Conservation (phyloP, 257 asterid genomes). For the Coffea eugenioides region DNA sequence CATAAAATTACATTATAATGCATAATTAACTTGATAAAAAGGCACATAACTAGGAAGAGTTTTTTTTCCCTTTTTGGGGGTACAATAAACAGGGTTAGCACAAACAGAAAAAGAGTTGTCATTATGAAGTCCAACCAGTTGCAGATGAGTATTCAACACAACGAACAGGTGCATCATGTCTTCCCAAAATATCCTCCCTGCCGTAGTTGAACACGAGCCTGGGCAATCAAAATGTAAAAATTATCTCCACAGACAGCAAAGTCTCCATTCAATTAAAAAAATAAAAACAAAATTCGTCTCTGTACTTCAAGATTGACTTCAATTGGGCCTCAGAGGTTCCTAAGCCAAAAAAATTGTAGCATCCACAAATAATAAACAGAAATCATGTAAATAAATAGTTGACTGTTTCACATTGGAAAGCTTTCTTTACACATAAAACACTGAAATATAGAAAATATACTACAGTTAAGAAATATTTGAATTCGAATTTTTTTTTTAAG, state of each 20-base stretch:
- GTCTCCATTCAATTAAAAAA: not conserved
- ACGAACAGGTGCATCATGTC: constrained; percentile 79
- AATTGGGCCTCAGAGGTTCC: not conserved
- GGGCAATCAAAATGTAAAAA: constrained; percentile 9
- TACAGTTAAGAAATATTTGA: not conserved
- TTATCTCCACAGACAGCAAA: not conserved
- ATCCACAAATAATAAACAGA: not conserved
- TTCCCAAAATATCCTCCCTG: constrained; percentile 70
- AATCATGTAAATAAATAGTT: not conserved
- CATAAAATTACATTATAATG: not conserved
- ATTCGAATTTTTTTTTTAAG: not conserved
- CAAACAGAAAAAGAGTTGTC: not conserved
- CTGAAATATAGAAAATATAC: not conserved
- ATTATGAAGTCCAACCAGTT: constrained; percentile 52
- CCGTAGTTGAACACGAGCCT: constrained; percentile 71
- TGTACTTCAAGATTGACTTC: not conserved
- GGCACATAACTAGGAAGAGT: not conserved
- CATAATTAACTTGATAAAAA: not conserved
- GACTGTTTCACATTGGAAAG: not conserved
- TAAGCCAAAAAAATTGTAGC: not conserved
- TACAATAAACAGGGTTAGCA: not conserved
- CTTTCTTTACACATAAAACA: not conserved
- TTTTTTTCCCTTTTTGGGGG: too few species aligned
- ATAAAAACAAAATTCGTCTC: not conserved
- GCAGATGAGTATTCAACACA: constrained; percentile 78